These are phyloP conservation scores for Pseudocercospora fijiensis DNA, from an alignment of 2,329 filamentous ascomycete genomes.

Conservation along the genomic window DNA sequence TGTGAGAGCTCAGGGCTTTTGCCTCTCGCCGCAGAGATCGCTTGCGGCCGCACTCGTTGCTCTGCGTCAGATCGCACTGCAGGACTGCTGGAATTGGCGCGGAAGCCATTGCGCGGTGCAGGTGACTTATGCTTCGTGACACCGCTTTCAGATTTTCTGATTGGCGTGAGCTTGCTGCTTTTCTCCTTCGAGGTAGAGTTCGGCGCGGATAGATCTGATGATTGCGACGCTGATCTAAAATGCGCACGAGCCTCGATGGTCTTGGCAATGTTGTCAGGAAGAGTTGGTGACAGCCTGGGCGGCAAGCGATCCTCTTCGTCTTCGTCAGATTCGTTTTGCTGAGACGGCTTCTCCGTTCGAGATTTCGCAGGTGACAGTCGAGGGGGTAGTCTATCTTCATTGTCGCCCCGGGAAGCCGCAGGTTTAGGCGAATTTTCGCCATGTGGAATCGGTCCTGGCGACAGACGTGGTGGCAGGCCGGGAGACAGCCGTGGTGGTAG, in stretches of 20 bases:
- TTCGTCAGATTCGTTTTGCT: background rate
- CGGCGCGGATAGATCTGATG: constrained; percentile 21
- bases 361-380: constrained; percentile 23
- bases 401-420: background rate
- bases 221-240: constrained; percentile 23
- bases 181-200: constrained; percentile 26
- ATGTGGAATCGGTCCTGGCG: constrained; percentile 15
- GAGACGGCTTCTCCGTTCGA: background rate
- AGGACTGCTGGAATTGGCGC: constrained; percentile 33
- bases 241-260: constrained; percentile 47
- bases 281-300: constrained; percentile 57
- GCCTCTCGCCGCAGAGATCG: constrained; percentile 12
- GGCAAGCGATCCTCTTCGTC: constrained; percentile 44
- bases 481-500: constrained; percentile 25
- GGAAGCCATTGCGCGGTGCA: constrained; percentile 33
- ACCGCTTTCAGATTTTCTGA: constrained; percentile 20
- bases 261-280: constrained; percentile 56
- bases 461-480: constrained; percentile 22
- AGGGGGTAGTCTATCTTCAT: constrained; percentile 10
- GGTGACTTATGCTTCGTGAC: constrained; percentile 32
- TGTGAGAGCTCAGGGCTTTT: constrained; percentile 22
- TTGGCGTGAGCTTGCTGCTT: constrained; percentile 25
- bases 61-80: constrained; percentile 28
- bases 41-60: constrained; percentile 16
- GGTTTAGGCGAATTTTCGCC: background rate